phyloP scores from a whole-genome alignment of 1,139 yeast genomes.

The Scheffersomyces lignicola region DNA sequence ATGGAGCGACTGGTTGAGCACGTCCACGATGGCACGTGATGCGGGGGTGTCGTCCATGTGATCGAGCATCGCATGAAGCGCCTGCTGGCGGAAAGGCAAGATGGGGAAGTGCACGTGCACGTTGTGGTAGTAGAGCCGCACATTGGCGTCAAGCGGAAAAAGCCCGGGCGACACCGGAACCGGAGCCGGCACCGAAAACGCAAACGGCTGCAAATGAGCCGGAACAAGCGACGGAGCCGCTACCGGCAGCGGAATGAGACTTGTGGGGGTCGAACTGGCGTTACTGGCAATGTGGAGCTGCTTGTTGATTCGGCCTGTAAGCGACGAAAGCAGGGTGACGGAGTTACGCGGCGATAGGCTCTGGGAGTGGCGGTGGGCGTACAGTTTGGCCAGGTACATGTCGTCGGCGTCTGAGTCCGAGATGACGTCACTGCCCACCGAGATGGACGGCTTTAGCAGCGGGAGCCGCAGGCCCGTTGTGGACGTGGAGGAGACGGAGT shows the following conservation, averaged over 20 bases:
- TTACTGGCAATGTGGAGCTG: slow-evolving; percentile 16
- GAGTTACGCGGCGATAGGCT: slow-evolving; percentile 49
- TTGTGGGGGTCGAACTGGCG: slow-evolving; percentile 13
- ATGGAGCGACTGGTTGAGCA: slow-evolving; percentile 53
- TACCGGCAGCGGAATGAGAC: slow-evolving; percentile 10
- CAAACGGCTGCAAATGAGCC: slow-evolving; percentile 7
- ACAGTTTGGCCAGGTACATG: slow-evolving; percentile 31
- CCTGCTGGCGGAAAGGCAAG: slow-evolving; percentile 48
- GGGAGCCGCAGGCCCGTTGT: slow-evolving; percentile 35
- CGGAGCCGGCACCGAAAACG: slow-evolving; percentile 6
- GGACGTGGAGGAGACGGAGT: slow-evolving; percentile 22
- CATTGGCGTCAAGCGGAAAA: slow-evolving; percentile 16
- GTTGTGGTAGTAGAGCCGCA: slow-evolving; percentile 47
- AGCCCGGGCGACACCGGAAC: slow-evolving; percentile 5
- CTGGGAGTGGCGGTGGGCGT: slow-evolving; percentile 23
- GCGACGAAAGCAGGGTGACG: slow-evolving; percentile 42
- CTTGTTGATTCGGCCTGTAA: slow-evolving; percentile 44
- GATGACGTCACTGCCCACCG: slow-evolving; percentile 20
- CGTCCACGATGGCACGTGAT: slow-evolving; percentile 35
- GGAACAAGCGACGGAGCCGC: slow-evolving; percentile 9
- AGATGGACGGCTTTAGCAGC: slow-evolving; percentile 27
- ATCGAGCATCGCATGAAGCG: slow-evolving; percentile 15
- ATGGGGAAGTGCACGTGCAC: slow-evolving; percentile 60
- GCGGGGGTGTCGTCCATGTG: slow-evolving; percentile 34
- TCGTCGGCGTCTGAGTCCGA: slow-evolving; percentile 44